A percentile compares a stretch with the other conserved stretches of the same genome.
phyloP scores from a whole-genome alignment of 2,329 filamentous ascomycete species.

The Penicillium sp. region DNA sequence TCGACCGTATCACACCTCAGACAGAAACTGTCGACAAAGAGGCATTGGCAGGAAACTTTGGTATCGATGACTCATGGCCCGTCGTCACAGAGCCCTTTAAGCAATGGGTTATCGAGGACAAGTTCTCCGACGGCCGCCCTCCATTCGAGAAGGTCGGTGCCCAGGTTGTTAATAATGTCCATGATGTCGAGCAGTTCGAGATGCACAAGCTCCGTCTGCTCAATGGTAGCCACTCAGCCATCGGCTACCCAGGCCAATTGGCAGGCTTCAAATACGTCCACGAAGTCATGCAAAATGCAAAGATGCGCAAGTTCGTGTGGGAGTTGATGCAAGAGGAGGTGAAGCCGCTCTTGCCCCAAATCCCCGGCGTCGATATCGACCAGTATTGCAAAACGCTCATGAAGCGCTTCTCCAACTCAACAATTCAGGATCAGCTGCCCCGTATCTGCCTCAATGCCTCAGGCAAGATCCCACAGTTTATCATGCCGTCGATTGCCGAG shows the following conservation, averaged over 20 bases:
- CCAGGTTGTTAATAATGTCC: slow-evolving; percentile 53
- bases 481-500: slow-evolving; percentile 41
- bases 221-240: slow-evolving; percentile 54
- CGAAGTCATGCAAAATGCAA: slow-evolving; percentile 52
- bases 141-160: slow-evolving; percentile 54
- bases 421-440: slow-evolving; percentile 55
- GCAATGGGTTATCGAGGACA: slow-evolving; percentile 57
- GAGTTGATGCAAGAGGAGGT: slow-evolving; percentile 58
- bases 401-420: slow-evolving; percentile 57
- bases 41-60: slow-evolving; percentile 46
- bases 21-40: slow-evolving; percentile 48
- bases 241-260: slow-evolving; percentile 53
- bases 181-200: slow-evolving; percentile 55
- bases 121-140: slow-evolving; percentile 52
- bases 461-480: slow-evolving; percentile 53
- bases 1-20: slow-evolving; percentile 56
- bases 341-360: slow-evolving; percentile 52
- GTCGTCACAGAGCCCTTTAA: slow-evolving; percentile 57
- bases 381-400: slow-evolving; percentile 54
- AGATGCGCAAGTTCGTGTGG: slow-evolving; percentile 50
- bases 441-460: slow-evolving; percentile 53
- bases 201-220: slow-evolving; percentile 58
- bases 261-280: slow-evolving; percentile 56
- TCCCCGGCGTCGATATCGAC: slow-evolving; percentile 52
- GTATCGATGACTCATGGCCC: slow-evolving; percentile 53